phyloP scores from a whole-genome alignment of 2,329 filamentous ascomycete species.

The Colletotrichum lupini region DNA sequence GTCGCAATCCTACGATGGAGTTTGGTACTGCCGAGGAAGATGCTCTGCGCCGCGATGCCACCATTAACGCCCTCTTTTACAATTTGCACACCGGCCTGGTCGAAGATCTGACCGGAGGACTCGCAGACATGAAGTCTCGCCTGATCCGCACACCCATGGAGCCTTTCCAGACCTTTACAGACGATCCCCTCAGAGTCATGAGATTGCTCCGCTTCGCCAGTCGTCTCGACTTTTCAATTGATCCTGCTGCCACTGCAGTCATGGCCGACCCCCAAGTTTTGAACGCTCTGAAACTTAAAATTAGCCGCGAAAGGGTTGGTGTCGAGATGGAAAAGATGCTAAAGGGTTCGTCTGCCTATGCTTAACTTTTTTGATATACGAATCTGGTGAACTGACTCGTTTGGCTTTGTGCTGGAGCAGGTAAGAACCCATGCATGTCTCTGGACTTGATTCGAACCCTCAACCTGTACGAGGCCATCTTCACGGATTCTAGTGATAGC shows the following conservation, averaged over 20 bases:
- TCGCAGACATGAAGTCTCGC: constrained; percentile 77
- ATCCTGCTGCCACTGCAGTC: constrained; percentile 71
- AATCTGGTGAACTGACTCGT: not conserved
- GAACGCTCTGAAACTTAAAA: constrained; percentile 83
- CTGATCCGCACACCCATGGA: constrained; percentile 88
- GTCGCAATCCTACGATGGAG: constrained; percentile 90
- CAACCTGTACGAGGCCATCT: constrained; percentile 77
- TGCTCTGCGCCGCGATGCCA: constrained; percentile 88
- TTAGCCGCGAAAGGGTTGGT: constrained; percentile 90
- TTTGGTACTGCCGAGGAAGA: constrained; percentile 94
- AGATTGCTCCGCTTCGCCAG: constrained; percentile 92
- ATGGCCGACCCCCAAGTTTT: constrained; percentile 88
- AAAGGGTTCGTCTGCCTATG: constrained; percentile 61
- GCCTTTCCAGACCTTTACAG: constrained; percentile 91
- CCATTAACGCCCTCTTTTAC: constrained; percentile 95
- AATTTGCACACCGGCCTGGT: constrained; percentile 83
- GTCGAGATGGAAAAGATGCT: constrained; percentile 94
- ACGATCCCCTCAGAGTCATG: constrained; percentile 89
- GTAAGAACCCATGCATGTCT: constrained; percentile 68
- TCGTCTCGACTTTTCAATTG: constrained; percentile 82
- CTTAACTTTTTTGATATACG: not conserved
- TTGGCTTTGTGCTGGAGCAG: constrained; percentile 45
- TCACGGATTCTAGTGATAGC: constrained; percentile 72
- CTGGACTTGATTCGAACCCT: constrained; percentile 75
- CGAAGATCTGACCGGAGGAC: constrained; percentile 87